Base-by-base conservation (phyloP, 208 protist genomes). In the Acanthamoeba royreba region DNA sequence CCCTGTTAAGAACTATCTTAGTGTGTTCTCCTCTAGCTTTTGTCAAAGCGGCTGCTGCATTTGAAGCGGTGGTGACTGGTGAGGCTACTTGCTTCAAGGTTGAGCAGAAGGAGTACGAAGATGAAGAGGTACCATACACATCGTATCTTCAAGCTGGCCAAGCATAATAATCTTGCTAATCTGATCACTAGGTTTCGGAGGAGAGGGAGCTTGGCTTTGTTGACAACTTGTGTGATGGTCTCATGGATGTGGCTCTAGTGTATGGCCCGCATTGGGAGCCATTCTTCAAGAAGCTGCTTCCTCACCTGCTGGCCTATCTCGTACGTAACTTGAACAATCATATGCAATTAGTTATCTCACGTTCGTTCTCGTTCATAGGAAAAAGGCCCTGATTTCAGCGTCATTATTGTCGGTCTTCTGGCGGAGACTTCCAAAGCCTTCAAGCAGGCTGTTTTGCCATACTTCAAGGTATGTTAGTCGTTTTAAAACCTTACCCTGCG, bases 161-260 rank as follows among this genome's bases (percentile, higher is more conserved):
- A n/a, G n/a, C n/a, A n/a, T n/a, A n/a, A n/a, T n/a, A n/a, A n/a
- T n/a, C n/a, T n/a, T n/a, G n/a, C n/a, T 55, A 55, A 25, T 55
- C 19, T 55, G 13, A 55, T 55, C 13, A 22, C n/a, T 28, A 85
- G 74, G 74, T 69, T 31, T 22, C 83, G 4, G 83, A 90, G 53
- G 83, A 90, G 52, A 38, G 83, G 35, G 83, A 90, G 83, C 38
- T 90, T 28, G 53, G 38, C 1, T 90, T 90, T 31, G 28, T 90
- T 8, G 83, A 90, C 47, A 90, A 69, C 49, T 33, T 90, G 42
- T 31, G 38, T 0, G 83, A 90, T 31, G 31, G 83, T 35, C 25
- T 90, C 49, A 90, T 90, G 46, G 83, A 58, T n/a, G n/a, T 90
- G 22, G 83, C 83, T 35, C 17, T 35, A 13, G 83, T 90, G 52